phyloP scores from a whole-genome alignment of 768 basidiomycete genomes.

The Mycena kentingensis region DNA sequence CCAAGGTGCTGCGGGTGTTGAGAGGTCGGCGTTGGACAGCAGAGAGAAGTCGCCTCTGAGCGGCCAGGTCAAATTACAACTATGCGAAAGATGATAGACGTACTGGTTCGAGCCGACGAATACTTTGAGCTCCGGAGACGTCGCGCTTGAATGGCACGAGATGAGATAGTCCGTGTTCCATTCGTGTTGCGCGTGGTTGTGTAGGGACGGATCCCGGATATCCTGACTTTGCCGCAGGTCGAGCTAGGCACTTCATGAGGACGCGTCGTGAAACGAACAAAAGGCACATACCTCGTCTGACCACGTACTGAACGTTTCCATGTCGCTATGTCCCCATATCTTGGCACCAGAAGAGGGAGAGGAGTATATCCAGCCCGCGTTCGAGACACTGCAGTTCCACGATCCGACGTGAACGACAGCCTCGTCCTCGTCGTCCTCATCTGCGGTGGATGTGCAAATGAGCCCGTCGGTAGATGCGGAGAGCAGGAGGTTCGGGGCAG shows the following conservation, averaged over 20 bases:
- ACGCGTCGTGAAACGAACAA: neutral
- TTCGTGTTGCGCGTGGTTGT: constrained; percentile 48
- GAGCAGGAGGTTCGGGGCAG: constrained; percentile 53
- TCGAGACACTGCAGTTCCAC: constrained; percentile 80
- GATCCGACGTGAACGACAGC: constrained; percentile 80
- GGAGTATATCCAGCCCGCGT: constrained; percentile 66
- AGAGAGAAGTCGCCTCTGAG: constrained; percentile 61
- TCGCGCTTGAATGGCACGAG: constrained; percentile 43
- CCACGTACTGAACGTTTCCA: constrained; percentile 94
- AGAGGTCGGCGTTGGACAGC: constrained; percentile 46
- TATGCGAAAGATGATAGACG: constrained; percentile 23
- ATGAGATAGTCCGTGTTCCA: constrained; percentile 85
- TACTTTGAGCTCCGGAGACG: constrained; percentile 46
- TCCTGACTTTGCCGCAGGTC: constrained; percentile 59
- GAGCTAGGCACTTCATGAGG: constrained; percentile 44
- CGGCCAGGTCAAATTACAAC: neutral
- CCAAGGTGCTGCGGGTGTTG: constrained; percentile 46
- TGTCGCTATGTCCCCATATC: constrained; percentile 89
- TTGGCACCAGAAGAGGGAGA: constrained; percentile 32
- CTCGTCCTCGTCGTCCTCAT: constrained; percentile 88
- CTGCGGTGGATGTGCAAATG: constrained; percentile 66
- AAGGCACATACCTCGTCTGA: constrained; percentile 55
- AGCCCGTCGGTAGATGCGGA: constrained; percentile 87
- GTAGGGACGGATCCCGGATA: constrained; percentile 66
- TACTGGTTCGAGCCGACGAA: constrained; percentile 80